Evolutionary conservation across 148 eudicot genomes (phyloP).

Genomic region (Vaccinium myrtillus): DNA sequence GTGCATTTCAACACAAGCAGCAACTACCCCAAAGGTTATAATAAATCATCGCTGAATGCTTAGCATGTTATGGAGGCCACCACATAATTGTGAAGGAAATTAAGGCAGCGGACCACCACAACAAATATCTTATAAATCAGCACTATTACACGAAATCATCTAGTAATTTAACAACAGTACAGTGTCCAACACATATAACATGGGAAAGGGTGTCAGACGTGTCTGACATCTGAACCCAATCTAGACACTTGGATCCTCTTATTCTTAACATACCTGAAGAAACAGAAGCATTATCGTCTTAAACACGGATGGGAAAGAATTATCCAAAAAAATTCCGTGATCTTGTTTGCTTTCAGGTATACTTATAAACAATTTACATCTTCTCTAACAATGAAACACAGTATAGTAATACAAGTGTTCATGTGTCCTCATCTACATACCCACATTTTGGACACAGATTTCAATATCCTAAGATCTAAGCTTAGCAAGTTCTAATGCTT

Average conservation of each 20-base stretch:
- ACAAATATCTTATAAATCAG: neutral
- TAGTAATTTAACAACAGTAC: neutral
- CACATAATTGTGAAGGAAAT: neutral
- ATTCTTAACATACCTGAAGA: neutral
- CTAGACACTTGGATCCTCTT: neutral
- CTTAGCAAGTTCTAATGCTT: neutral
- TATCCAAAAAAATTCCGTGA: neutral
- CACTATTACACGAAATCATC: neutral
- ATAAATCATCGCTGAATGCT: neutral
- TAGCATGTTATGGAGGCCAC: neutral
- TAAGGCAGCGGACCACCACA: neutral
- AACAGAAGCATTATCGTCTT: neutral
- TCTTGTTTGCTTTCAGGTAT: neutral
- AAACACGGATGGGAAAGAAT: neutral
- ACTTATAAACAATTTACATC: neutral
- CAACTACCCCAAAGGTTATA: neutral
- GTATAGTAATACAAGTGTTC: neutral
- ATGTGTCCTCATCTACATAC: neutral
- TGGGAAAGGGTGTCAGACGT: neutral
- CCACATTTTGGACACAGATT: neutral
- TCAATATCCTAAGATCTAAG: neutral
- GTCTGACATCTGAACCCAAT: neutral
- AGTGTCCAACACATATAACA: neutral
- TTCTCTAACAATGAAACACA: neutral
- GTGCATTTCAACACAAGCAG: neutral